Evolutionary conservation across 768 basidiomycete genomes (phyloP), one percentile per base, ranked within the genome.

Genomic region (Jaapia argillacea): DNA sequence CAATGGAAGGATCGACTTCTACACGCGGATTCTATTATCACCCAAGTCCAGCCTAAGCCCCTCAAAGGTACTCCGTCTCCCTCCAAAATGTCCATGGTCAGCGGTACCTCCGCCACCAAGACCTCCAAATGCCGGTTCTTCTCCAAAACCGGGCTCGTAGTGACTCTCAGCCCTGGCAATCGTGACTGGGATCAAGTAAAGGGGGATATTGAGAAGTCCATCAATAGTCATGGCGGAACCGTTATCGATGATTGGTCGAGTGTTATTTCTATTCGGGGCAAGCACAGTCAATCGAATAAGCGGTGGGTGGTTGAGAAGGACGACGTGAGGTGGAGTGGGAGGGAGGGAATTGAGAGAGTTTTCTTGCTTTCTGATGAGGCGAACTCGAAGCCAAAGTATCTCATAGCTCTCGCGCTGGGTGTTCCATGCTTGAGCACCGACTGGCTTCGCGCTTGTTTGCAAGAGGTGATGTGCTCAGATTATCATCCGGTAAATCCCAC

Each of bases 321-420:
- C 14, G 75, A 83, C 25, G 67, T 77, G 23, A 54, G 61, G 27
- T 73, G 70, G 61, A 58, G 51, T 16, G 68, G 66, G 41, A 64
- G 65, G 25, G 45, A 55, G n/a, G 63, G 66, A 23, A 60, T 77
- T 27, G 57, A 74, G 13, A 70, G 74, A 12, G 67, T 83, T 20
- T 85, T 86, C 59, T 65, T 88, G 31, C 48, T 88, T 13, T 75
- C 85, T 0, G 79, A 86, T 48, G 73, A 78, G 12, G 57, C 70
- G 6, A 76, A 70, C 50, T 74, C 77, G 45, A 91, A 86, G 51
- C 75, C 82, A 6, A 93, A 92, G 59, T 90, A 75, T 53, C 66
- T 94, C 42, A 70, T 81, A 3, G 85, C 89, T 4, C 71, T 97
- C 25, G 89, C 86, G 0, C 65, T 91, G 31, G 91, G 91, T 7